Evolutionary conservation across 345 rosid species (phyloP), one percentile per base, ranked within the genome.

Genomic region (Excoecaria cochinchinensis): DNA sequence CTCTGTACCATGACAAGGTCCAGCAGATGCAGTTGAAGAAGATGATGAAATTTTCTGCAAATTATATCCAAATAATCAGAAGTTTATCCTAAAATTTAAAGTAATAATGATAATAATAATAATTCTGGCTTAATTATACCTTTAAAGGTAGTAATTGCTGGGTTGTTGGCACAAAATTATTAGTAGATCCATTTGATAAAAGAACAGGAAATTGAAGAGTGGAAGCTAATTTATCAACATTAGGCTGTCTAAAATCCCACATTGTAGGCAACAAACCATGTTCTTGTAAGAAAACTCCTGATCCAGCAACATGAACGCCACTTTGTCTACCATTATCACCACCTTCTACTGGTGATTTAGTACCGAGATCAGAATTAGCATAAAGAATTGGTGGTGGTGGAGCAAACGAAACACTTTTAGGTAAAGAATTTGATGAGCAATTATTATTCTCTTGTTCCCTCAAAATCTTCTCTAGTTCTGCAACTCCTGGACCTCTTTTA

Each of bases 401-500:
- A 31, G 55, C 56, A 39, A 76, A 72, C 3, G 72, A 1, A 63
- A 62, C 63, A 44, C 47, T 65, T 70, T 46, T 72, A 16, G 79
- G 59, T 4, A 57, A 62, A 44, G 38, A 8, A 55, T 65, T 65
- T 17, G 77, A 56, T 17, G 19, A 3, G 38, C 52, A 53, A 53
- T 67, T 67, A 21, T 6, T 75, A 21, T 71, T 77, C 68, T 89
- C 87, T 76, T 89, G 92, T 75, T 88, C 90, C 14, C 90, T 81
- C 82, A 90, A 83, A 59, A 91, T 89, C 90, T 89, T 91, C 78
- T 91, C 97, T 17, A 91, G 84, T 63, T 91, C 97, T 0, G 97
- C 97, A 36, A 91, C 97, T 52, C 97, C 97, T 31, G 97, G 97
- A 1, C 97, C 97, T 86, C 97, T 80, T 62, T 85, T 79, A 0